These are phyloP conservation scores for Penicillium waksmanii DNA, from an alignment of 495 filamentous ascomycete genomes.

Conservation along the genomic window DNA sequence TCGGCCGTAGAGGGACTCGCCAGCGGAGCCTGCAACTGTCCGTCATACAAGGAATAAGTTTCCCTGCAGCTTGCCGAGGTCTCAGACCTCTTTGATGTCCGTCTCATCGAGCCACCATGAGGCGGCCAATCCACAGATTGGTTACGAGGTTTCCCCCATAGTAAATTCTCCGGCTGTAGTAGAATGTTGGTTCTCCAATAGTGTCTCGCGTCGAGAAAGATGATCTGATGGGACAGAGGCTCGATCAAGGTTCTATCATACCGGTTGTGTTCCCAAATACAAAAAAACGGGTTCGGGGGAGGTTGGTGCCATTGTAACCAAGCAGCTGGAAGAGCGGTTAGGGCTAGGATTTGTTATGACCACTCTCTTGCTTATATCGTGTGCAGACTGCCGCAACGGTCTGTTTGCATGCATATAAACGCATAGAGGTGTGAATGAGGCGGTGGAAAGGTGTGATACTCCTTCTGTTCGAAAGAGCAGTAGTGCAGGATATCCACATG, in stretches of 20 bases:
- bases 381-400: conserved; percentile 26
- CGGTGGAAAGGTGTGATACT: conserved; percentile 15
- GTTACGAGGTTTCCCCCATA: conserved; percentile 19
- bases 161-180: conserved; percentile 33
- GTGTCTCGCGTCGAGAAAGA: not conserved
- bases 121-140: conserved; percentile 14
- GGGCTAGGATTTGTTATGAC: conserved; percentile 11
- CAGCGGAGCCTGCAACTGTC: conserved; percentile 29
- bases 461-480: conserved; percentile 30
- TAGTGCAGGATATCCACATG: conserved; percentile 64
- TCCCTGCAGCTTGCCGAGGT: conserved; percentile 44
- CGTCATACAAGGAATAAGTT: conserved; percentile 36
- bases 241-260: not conserved
- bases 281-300: not conserved
- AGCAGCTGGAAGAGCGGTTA: conserved; percentile 25
- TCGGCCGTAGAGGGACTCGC: conserved; percentile 23
- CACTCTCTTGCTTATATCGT: conserved; percentile 1
- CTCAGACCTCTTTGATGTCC: conserved; percentile 42
- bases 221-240: not conserved
- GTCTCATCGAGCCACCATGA: conserved; percentile 29
- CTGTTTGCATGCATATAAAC: conserved; percentile 39
- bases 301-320: not conserved
- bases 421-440: conserved; percentile 6
- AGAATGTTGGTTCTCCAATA: conserved; percentile 17
- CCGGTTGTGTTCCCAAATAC: no score